These are phyloP conservation scores for Aspergillus heteromorphus DNA, from an alignment of 495 filamentous ascomycete species.

Conservation along the genomic window DNA sequence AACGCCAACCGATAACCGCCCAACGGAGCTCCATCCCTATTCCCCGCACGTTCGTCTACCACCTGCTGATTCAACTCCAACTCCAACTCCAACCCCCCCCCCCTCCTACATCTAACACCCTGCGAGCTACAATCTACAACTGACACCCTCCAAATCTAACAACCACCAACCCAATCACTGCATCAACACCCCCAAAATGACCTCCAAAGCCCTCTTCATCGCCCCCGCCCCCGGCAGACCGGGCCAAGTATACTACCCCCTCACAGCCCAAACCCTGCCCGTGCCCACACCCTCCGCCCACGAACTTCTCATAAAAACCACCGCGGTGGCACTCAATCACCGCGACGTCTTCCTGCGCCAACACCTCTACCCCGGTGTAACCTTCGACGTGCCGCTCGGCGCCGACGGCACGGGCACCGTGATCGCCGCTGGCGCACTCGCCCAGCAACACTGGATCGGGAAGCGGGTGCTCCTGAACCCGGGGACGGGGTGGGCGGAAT, in stretches of 20 bases:
- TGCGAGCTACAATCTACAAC: too few species aligned
- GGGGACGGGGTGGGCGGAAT: conserved; percentile 65
- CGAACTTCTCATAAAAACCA: conserved; percentile 65
- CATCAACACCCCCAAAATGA: conserved; percentile 40
- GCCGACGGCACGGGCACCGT: conserved; percentile 76
- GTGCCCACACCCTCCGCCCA: conserved; percentile 54
- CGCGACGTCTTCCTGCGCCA: conserved; percentile 89
- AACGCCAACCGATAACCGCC: too few species aligned
- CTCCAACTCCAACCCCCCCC: too few species aligned
- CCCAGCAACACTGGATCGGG: conserved; percentile 45
- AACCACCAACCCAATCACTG: too few species aligned
- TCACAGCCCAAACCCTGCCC: conserved; percentile 53
- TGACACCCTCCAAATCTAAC: too few species aligned
- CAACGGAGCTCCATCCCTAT: too few species aligned
- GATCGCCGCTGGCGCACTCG: conserved; percentile 52
- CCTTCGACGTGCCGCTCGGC: conserved; percentile 69
- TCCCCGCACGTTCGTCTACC: too few species aligned
- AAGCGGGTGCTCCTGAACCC: conserved; percentile 75
- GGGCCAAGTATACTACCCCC: conserved; percentile 73
- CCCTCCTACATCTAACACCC: too few species aligned
- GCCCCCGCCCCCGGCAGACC: conserved; percentile 53
- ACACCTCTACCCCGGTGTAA: conserved; percentile 78
- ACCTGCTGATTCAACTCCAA: too few species aligned
- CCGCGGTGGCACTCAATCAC: conserved; percentile 81
- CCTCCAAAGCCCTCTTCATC: conserved; percentile 48